Evolutionary conservation across 2,329 filamentous ascomycete genomes (phyloP), one percentile per base, ranked within the genome.

Genomic region (Geosmithia putterillii): DNA sequence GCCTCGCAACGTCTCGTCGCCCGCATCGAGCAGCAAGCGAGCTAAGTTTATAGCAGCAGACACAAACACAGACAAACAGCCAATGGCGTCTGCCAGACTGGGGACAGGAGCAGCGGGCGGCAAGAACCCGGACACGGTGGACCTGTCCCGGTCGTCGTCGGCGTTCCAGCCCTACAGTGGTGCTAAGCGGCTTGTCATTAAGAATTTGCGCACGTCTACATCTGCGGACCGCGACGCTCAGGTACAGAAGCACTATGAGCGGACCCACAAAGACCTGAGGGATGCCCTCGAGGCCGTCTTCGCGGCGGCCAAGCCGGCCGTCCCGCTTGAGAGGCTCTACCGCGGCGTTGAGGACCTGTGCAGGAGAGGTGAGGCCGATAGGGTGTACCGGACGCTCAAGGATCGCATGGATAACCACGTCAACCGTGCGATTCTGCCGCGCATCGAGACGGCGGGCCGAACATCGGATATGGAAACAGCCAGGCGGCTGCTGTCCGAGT

Each of bases 281-380:
- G 69, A 70, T 32, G 86, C 87, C 1, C 64, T 98, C 43, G 69
- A 73, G 10, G 75, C 79, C 38, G 79, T 96, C 20, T 90, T 96
- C 57, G 67, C 68, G 7, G 74, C 76, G 36, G 62, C 69, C 46
- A 74, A 74, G 43, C 76, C 84, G 1, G 63, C 65, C n/a, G 69
- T 76, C 47, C 89, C 89, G n/a, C 69, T 94, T 34, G 92, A 96
- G 62, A 81, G 86, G 52, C 69, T 98, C 14, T 96, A 95, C 59
- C 79, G 86, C 41, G 86, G 85, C 4, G 86, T 94, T 1, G 92
- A 98, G 69, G 88, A 95, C 57, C 72, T 94, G 10, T 98, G 92
- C 59, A 76, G 87, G 43, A 83, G 84, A 53, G 84, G 82, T 1
- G 75, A 79, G 52, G 83, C 86, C 2, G 71, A 74, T 17, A 71